Conservation (phyloP, 2,329 filamentous ascomycete genomes). For the Aspergillus carbonarius region DNA sequence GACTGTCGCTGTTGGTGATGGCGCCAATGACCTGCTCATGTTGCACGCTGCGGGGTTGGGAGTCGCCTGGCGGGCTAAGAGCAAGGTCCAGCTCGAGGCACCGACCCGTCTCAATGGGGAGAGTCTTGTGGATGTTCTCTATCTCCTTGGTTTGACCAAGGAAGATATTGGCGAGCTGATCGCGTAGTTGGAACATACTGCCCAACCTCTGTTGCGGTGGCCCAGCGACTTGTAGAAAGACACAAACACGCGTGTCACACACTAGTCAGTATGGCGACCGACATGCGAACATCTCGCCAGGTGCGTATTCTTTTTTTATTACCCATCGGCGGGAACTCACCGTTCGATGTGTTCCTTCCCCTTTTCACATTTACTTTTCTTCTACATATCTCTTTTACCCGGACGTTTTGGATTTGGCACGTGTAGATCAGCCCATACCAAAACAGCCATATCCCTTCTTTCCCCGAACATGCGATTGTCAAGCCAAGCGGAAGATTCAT, state of each 20-base stretch:
- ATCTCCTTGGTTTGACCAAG: constrained; percentile 55
- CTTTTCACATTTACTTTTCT: not conserved
- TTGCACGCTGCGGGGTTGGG: constrained; percentile 62
- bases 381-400: not conserved
- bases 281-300: not conserved
- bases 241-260: not conserved
- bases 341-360: not conserved
- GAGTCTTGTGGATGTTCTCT: constrained; percentile 58
- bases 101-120: constrained; percentile 60
- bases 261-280: not conserved
- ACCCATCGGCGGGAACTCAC: not conserved
- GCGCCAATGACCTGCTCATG: constrained; percentile 66
- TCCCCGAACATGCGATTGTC: not conserved
- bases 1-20: constrained; percentile 61
- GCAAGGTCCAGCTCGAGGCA: constrained; percentile 61
- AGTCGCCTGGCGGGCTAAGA: constrained; percentile 64
- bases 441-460: not conserved
- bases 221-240: not conserved
- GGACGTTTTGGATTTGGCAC: not conserved
- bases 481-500: not conserved
- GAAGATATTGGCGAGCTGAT: constrained; percentile 51
- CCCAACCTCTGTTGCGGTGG: not conserved
- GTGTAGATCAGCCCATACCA: not conserved
- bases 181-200: constrained; percentile 4
- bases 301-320: not conserved